Evolutionary conservation across 257 asterid genomes (phyloP), one percentile per base, ranked within the genome.

Genomic region (Jasminum sambac): DNA sequence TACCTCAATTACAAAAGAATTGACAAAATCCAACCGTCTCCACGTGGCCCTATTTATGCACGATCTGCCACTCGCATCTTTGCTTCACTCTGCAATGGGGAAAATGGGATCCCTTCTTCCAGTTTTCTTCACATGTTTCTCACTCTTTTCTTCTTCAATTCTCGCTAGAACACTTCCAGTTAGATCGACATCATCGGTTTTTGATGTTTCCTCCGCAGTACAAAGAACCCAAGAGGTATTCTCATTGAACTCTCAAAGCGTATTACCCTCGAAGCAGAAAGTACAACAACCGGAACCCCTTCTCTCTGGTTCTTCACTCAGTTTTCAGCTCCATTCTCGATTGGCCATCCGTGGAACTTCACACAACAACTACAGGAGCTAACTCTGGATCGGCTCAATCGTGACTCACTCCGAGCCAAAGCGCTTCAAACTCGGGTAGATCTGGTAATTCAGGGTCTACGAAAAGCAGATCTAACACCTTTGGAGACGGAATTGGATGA

Each of bases 341-440:
- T 38, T 88, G 44, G 75, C 90, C 0, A 77, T 94, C 68, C 87
- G 71, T 2, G 78, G 82, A 11, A 67, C 77, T 38, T 64, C 90
- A 13, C 81, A 83, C 43, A 72, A 65, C 9, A 87, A 86, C 68
- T 94, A 94, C 83, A 75, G 63, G 46, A 87, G 38, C 87, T 94
- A n/a, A 84, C 88, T 2, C 19, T 83, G 43, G 79, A 87, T 6
- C 83, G 99, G 42, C 87, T 94, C 72, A 79, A 76, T 5, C 96
- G 97, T 13, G 99, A 94, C 85, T 86, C 96, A 5, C 79, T 79
- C 64, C 90, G 99, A 5, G 91, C 84, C 12, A 77, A 77, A 30
- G 78, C 96, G 41, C 85, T 94, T 42, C 90, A 85, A 77, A 83
- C 95, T 38, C 91, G 95, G 63, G 7, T 88, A 77, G 95, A 89